Base-by-base conservation (phyloP, 805 yeast genomes). In the Barnettozyma salicaria region DNA sequence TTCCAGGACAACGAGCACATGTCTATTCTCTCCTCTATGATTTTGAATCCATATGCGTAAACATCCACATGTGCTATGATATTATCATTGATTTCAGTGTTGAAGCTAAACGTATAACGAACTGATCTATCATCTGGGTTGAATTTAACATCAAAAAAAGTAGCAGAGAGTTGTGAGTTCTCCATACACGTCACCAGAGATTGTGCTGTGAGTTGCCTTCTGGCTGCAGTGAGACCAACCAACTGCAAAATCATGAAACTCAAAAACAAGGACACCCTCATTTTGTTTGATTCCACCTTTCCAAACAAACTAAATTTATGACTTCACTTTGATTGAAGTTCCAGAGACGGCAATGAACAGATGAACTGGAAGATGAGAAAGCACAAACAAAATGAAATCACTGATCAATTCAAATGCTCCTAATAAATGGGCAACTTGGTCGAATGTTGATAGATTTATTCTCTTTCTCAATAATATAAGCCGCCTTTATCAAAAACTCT, bases 151-250 rank as follows among this genome's bases (percentile, higher is more conserved):
- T 80, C 73, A 55, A 89, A 86, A 47, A 72, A 72, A 14, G 78
- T 65, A 3, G 96, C 90, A 3, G 84, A 70, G 41, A 89, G 63
- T 49, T 75, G 77, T 4, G 90, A 80, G 54, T 74, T 65, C 41
- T 78, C 83, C 84, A 80, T 80, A 63, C 97, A 89, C 8, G 94
- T 76, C 32, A 88, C 95, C 45, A 89, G 68, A 4, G 96, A 84
- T 12, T 40, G 35, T 19, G 38, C 40, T 6, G 29, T 26, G 3
- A 40, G 27, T 7, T 32, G 23, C 29, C 43, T 34, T 19, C 24
- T 37, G 4, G 36, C 32, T 5, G 30, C 23, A 3, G 19, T 32
- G 7, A 28, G 28, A 3, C 23, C 9, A 18, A 21, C 29, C 6
- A 32, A 8, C 17, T 32, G 31, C 6, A 30, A 3, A 6, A 32